Conservation (phyloP, 495 filamentous ascomycete species). For the Pyrenula massariospora region DNA sequence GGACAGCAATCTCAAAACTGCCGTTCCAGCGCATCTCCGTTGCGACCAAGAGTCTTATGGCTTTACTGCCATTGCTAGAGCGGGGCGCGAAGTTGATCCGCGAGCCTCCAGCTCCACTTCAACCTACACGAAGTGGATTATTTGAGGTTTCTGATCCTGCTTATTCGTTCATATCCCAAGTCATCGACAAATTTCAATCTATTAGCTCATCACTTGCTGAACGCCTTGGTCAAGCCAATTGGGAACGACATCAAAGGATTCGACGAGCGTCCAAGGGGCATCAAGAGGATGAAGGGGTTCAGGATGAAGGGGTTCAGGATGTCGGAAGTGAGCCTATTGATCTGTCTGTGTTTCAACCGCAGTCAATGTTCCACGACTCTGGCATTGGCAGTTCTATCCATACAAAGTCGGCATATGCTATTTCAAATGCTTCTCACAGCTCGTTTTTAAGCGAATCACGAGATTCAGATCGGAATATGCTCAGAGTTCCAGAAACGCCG, state of each 20-base stretch:
- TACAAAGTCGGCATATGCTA: conserved; percentile 4
- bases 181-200: conserved; percentile 5
- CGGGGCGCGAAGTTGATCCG: background rate
- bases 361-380: conserved; percentile 9
- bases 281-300: background rate
- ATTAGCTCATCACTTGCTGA: conserved; percentile 2
- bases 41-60: conserved; percentile 3
- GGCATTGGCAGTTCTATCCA: conserved; percentile 7
- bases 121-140: background rate
- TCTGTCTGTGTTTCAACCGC: conserved; percentile 1
- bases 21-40: conserved; percentile 1
- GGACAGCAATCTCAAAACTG: background rate
- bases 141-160: conserved; percentile 8
- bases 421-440: conserved; percentile 2
- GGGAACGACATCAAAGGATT: conserved; percentile 5
- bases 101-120: background rate
- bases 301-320: background rate
- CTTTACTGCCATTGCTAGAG: conserved; percentile 5
- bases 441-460: conserved; percentile 5
- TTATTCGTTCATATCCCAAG: conserved; percentile 1
- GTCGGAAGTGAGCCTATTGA: background rate
- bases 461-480: background rate
- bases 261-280: too few species aligned
- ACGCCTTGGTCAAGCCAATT: conserved; percentile 12
- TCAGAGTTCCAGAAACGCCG: conserved; percentile 7